These are phyloP conservation scores for Mikania micrantha DNA, from an alignment of 129 eudicot species.

Conservation along the genomic window DNA sequence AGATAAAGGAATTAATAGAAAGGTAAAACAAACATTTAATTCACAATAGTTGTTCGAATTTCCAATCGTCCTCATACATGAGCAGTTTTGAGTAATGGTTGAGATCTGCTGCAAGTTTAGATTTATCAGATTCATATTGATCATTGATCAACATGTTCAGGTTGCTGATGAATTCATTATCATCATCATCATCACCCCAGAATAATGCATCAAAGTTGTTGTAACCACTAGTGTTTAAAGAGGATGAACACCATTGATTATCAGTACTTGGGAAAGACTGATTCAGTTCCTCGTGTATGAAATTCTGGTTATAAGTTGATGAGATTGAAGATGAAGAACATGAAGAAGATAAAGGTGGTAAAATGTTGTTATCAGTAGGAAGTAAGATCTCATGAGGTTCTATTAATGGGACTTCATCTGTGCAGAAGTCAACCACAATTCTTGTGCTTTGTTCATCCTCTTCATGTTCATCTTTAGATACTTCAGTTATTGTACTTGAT, in stretches of 20 bases:
- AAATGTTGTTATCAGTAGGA: not conserved
- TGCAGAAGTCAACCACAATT: slow-evolving; percentile 24
- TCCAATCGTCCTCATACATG: slow-evolving; percentile 36
- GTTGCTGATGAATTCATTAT: slow-evolving; percentile 35
- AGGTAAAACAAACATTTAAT: not conserved
- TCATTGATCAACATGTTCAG: slow-evolving; percentile 44
- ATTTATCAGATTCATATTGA: slow-evolving; percentile 18
- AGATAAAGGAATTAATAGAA: slow-evolving; percentile 7
- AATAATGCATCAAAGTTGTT: slow-evolving; percentile 28
- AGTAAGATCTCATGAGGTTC: slow-evolving; percentile 5
- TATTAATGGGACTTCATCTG: not conserved
- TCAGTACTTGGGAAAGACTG: slow-evolving; percentile 35
- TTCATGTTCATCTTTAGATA: slow-evolving; percentile 25
- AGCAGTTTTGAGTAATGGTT: slow-evolving; percentile 31
- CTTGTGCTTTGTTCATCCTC: slow-evolving; percentile 24
- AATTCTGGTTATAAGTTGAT: slow-evolving; percentile 8
- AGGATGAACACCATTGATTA: slow-evolving; percentile 21
- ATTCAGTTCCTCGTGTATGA: slow-evolving; percentile 19
- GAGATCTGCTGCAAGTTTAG: slow-evolving; percentile 8
- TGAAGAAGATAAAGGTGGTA: slow-evolving; percentile 24
- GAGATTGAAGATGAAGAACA: slow-evolving; percentile 38
- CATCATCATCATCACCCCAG: slow-evolving; percentile 40
- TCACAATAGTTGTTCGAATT: slow-evolving; percentile 34
- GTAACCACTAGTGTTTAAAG: slow-evolving; percentile 6
- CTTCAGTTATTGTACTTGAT: slow-evolving; percentile 26